A percentile compares a stretch with the other conserved stretches of the same genome.
These are phyloP conservation scores for Amylostereum areolatum DNA, from an alignment of 1,284 basidiomycete genomes.

Conservation along the genomic window DNA sequence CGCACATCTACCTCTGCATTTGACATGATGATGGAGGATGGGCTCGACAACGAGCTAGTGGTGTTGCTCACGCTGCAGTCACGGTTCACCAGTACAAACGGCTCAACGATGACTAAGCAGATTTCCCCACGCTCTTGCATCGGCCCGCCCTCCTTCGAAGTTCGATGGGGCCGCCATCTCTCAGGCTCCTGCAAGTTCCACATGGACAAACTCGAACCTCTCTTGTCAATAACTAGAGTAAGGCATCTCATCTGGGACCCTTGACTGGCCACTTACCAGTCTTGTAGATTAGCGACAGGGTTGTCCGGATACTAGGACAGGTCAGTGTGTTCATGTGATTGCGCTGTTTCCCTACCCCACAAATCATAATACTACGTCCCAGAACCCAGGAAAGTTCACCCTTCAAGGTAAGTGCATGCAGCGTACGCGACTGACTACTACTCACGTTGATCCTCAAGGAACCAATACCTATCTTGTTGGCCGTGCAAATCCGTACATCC, in stretches of 20 bases:
- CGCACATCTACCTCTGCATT: too few species aligned
- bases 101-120: neutral
- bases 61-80: slow-evolving; percentile 6
- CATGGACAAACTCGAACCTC: slow-evolving; percentile 8
- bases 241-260: neutral
- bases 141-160: too few species aligned
- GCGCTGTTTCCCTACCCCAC: neutral
- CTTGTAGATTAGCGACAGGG: slow-evolving; percentile 53
- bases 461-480: slow-evolving; percentile 93
- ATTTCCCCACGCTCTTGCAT: too few species aligned
- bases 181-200: neutral
- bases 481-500: slow-evolving; percentile 60
- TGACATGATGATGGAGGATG: too few species aligned
- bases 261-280: neutral
- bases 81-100: neutral
- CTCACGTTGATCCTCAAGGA: slow-evolving; percentile 32
- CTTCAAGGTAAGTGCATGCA: slow-evolving; percentile 61
- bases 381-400: slow-evolving; percentile 91
- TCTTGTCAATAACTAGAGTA: slow-evolving; percentile 7
- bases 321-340: slow-evolving; percentile 26
- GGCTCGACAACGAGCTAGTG: too few species aligned
- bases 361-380: neutral
- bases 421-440: neutral
- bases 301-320: slow-evolving; percentile 69
- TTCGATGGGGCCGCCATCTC: too few species aligned